A percentile compares a stretch with the other conserved stretches of the same genome.
These are phyloP conservation scores for Talaromyces sp. DNA, from an alignment of 2,329 filamentous ascomycete genomes.

Conservation along the genomic window DNA sequence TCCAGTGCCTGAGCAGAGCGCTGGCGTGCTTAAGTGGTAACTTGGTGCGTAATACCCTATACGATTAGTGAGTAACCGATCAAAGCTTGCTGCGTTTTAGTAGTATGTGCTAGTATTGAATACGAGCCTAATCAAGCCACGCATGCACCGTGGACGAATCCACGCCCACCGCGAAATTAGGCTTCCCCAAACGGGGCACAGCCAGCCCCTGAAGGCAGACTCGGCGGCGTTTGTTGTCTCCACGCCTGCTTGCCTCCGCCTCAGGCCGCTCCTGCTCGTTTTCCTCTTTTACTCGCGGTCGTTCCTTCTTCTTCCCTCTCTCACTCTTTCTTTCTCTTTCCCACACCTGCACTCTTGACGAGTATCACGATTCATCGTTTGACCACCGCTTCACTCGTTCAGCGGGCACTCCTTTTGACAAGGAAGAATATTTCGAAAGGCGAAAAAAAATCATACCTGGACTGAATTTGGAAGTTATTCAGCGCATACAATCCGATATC, in stretches of 20 bases:
- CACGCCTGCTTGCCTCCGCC: not conserved
- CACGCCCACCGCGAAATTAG: not conserved
- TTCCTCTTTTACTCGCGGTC: not conserved
- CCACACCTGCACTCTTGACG: constrained; percentile 13
- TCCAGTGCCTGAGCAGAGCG: constrained; percentile 6
- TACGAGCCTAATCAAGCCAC: not conserved
- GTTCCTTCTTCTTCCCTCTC: constrained; percentile 1
- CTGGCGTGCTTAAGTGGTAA: not conserved
- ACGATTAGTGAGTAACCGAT: not conserved
- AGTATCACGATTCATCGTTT: constrained; percentile 13
- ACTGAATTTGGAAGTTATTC: not conserved
- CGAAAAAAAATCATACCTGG: not conserved
- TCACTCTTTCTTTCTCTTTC: constrained; percentile 3
- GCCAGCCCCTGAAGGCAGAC: not conserved
- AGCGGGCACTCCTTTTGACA: constrained; percentile 66
- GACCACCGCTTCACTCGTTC: constrained; percentile 52
- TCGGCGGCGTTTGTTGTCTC: not conserved
- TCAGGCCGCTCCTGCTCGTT: not conserved
- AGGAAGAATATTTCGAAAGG: not conserved
- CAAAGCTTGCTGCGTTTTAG: no score
- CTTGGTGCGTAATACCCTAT: not conserved
- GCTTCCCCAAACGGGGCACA: not conserved
- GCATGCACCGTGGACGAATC: not conserved
- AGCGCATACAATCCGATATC: not conserved
- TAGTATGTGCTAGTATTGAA: not conserved